phyloP scores from a whole-genome alignment of 768 basidiomycete species.

The Lactarius indigo region DNA sequence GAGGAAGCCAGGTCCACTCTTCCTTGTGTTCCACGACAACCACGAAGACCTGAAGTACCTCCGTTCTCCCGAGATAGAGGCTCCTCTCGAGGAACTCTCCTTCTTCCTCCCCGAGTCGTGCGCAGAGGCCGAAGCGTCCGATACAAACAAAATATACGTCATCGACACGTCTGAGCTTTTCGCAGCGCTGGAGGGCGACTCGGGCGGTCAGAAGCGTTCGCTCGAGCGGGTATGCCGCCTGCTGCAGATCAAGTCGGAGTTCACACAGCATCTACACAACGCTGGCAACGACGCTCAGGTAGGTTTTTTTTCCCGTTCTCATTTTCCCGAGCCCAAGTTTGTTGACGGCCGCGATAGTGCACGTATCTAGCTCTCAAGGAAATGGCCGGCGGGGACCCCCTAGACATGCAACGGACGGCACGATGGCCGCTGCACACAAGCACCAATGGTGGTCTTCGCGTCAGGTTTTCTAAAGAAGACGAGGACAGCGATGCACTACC shows the following conservation, averaged over 20 bases:
- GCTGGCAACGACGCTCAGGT: constrained; percentile 87
- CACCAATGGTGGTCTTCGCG: constrained; percentile 39
- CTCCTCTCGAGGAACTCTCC: constrained; percentile 48
- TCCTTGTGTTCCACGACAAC: constrained; percentile 78
- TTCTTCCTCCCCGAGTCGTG: constrained; percentile 54
- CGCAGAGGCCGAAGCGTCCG: constrained; percentile 30
- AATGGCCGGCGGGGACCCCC: constrained; percentile 71
- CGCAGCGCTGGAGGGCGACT: constrained; percentile 65
- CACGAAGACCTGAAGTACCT: constrained; percentile 78
- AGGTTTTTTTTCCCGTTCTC: constrained; percentile 24
- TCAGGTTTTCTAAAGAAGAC: constrained; percentile 56
- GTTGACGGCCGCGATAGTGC: constrained; percentile 43
- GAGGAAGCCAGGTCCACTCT: constrained; percentile 53
- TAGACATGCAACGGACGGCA: constrained; percentile 73
- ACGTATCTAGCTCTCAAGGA: constrained; percentile 60
- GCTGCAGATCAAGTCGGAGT: constrained; percentile 44
- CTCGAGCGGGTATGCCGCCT: constrained; percentile 62
- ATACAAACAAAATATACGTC: constrained; percentile 54
- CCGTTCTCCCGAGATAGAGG: constrained; percentile 46
- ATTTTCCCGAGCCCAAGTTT: neutral
- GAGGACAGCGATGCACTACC: constrained; percentile 40
- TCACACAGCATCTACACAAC: constrained; percentile 63
- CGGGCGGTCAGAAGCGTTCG: constrained; percentile 45
- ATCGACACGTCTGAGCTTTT: constrained; percentile 77
- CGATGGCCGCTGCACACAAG: constrained; percentile 67